Conservation (phyloP, 2,329 filamentous ascomycete genomes). For the Clarireedia homoeocarpa region DNA sequence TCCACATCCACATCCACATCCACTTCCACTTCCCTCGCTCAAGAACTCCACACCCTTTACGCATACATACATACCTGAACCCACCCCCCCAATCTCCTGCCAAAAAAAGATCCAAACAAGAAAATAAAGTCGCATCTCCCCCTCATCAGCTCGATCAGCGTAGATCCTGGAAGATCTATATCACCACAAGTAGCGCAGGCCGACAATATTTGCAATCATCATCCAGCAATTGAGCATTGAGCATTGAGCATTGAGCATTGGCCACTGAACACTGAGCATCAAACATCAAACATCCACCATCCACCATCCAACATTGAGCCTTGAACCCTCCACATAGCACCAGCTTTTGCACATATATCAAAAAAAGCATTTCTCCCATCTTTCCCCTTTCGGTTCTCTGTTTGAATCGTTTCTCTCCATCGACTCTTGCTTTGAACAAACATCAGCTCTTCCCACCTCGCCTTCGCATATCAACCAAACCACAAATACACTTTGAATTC, state of each 20-base stretch:
- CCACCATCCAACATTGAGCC: background rate
- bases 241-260: background rate
- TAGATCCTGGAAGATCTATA: slow-evolving; percentile 10
- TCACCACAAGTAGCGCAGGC: background rate
- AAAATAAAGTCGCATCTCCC: background rate
- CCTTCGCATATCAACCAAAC: background rate
- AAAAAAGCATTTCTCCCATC: background rate
- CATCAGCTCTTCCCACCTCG: background rate
- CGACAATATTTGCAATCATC: background rate
- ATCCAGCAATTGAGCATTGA: slow-evolving; percentile 6
- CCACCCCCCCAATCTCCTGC: too few relatives aligned
- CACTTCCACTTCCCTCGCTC: too few relatives aligned
- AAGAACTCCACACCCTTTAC: too few relatives aligned
- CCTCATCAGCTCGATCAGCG: background rate
- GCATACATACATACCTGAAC: too few relatives aligned
- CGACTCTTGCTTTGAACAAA: background rate
- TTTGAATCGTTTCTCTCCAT: background rate
- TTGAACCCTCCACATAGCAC: background rate
- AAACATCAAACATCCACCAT: background rate
- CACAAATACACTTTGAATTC: background rate
- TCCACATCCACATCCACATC: too few relatives aligned
- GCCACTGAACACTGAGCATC: background rate
- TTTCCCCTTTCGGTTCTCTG: background rate
- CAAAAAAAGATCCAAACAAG: background rate
- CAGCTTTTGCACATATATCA: background rate